Evolutionary conservation across 805 yeast genomes (phyloP).

Genomic region (Lipomyces spencermartinsiae): DNA sequence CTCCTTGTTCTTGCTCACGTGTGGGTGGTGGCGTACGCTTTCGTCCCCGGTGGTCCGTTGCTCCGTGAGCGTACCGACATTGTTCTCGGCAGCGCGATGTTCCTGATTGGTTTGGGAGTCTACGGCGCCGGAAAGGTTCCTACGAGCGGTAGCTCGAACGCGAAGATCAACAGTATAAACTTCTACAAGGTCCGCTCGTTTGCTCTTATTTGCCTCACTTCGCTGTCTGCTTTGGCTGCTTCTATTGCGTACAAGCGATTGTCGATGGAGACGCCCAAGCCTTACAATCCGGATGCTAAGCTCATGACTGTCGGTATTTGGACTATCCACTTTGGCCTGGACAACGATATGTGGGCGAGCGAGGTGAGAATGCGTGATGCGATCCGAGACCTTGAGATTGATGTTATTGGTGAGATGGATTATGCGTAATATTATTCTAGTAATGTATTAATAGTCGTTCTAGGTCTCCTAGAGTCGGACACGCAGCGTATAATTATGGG

Average conservation of each 20-base stretch:
- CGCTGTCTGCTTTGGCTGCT: slow-evolving; percentile 55
- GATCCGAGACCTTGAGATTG: slow-evolving; percentile 84
- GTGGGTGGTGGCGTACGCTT: slow-evolving; percentile 98
- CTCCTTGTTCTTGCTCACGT: slow-evolving; percentile 79
- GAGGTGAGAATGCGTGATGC: slow-evolving; percentile 88
- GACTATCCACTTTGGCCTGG: slow-evolving; percentile 97
- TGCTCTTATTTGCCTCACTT: slow-evolving; percentile 42
- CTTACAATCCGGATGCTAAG: slow-evolving; percentile 70
- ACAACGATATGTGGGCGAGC: slow-evolving; percentile 97
- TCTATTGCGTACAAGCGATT: slow-evolving; percentile 63
- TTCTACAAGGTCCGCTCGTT: slow-evolving; percentile 27
- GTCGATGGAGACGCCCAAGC: slow-evolving; percentile 65
- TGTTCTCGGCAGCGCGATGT: slow-evolving; percentile 64
- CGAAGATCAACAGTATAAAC: slow-evolving; percentile 30
- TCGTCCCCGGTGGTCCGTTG: slow-evolving; percentile 91
- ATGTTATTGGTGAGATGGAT: slow-evolving; percentile 59
- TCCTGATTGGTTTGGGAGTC: slow-evolving; percentile 61
- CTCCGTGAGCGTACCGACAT: slow-evolving; percentile 88
- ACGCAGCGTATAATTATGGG: slow-evolving; percentile 95
- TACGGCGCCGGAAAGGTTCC: slow-evolving; percentile 41
- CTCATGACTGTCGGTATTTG: slow-evolving; percentile 94
- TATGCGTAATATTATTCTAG: not conserved
- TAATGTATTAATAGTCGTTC: not conserved
- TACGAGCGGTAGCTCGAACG: slow-evolving; percentile 32
- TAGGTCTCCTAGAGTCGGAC: slow-evolving; percentile 87